Evolutionary conservation across 2,329 filamentous ascomycete genomes (phyloP).

Genomic region (Talaromyces funiculosus): DNA sequence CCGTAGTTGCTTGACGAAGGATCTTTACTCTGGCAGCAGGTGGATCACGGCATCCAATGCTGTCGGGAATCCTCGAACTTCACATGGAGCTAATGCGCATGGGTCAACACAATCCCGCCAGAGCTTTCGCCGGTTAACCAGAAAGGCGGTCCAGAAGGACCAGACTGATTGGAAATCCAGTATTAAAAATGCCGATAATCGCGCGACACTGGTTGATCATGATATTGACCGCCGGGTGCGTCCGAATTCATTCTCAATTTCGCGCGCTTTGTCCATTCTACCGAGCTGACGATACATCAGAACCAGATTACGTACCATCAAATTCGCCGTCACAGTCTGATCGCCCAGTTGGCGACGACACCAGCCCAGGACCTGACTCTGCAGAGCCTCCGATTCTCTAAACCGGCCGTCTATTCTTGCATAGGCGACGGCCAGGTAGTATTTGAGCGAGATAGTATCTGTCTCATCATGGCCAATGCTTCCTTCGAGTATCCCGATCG

Average conservation of each 20-base stretch:
- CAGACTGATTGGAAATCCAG: background rate
- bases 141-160: background rate
- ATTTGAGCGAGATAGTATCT: conserved; percentile 15
- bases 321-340: conserved; percentile 8
- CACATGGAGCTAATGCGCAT: background rate
- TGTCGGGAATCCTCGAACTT: background rate
- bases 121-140: too few relatives aligned
- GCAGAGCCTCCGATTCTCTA: conserved; percentile 10
- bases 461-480: conserved; percentile 12
- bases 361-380: conserved; percentile 13
- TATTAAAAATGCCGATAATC: background rate
- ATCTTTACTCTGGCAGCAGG: background rate
- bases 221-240: conserved; percentile 4
- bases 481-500: conserved; percentile 11
- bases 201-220: background rate
- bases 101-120: background rate
- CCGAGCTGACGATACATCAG: conserved; percentile 16
- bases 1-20: background rate
- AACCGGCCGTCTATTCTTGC: conserved; percentile 13
- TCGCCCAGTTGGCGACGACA: conserved; percentile 10
- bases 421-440: conserved; percentile 15
- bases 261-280: conserved; percentile 14
- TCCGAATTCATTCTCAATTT: conserved; percentile 14
- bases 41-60: background rate
- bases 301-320: conserved; percentile 14